These are phyloP conservation scores for Auriscalpium orientale DNA, from an alignment of 768 basidiomycete species.

Conservation along the genomic window DNA sequence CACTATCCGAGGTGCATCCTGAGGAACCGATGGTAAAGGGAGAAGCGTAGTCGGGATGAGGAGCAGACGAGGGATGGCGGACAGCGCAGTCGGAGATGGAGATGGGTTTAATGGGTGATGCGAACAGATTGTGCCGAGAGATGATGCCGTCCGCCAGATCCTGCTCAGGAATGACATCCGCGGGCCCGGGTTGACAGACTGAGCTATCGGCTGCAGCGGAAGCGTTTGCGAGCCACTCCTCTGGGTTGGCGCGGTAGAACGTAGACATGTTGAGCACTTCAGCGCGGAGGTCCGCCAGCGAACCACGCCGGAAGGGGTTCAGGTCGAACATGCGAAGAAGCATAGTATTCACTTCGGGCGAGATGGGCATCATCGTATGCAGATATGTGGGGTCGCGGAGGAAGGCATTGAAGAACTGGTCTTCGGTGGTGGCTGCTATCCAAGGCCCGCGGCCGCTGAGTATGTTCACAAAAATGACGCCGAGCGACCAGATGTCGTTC, in stretches of 20 bases:
- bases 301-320: slow-evolving; percentile 54
- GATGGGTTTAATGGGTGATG: no score
- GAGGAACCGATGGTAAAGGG: not conserved
- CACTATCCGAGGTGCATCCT: not conserved
- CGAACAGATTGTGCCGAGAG: no score
- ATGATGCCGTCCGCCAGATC: no score
- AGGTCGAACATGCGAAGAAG: slow-evolving; percentile 52
- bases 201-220: slow-evolving; percentile 19
- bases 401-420: slow-evolving; percentile 40
- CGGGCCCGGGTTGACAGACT: slow-evolving; percentile 16
- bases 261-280: slow-evolving; percentile 47
- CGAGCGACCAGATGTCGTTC: slow-evolving; percentile 27
- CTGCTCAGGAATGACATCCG: no score
- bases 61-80: not conserved
- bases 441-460: slow-evolving; percentile 46
- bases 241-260: slow-evolving; percentile 44
- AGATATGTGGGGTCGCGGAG: slow-evolving; percentile 39
- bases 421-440: slow-evolving; percentile 39
- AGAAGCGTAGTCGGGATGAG: not conserved
- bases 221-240: slow-evolving; percentile 34
- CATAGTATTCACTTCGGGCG: slow-evolving; percentile 34
- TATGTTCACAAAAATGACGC: slow-evolving; percentile 49
- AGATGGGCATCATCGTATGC: slow-evolving; percentile 44
- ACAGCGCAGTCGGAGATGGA: no score
- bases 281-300: slow-evolving; percentile 49